Percentiles rank a stretch among this genome's conserved stretches.
phyloP scores from a whole-genome alignment of 129 eudicot species.

The Lonicera japonica region DNA sequence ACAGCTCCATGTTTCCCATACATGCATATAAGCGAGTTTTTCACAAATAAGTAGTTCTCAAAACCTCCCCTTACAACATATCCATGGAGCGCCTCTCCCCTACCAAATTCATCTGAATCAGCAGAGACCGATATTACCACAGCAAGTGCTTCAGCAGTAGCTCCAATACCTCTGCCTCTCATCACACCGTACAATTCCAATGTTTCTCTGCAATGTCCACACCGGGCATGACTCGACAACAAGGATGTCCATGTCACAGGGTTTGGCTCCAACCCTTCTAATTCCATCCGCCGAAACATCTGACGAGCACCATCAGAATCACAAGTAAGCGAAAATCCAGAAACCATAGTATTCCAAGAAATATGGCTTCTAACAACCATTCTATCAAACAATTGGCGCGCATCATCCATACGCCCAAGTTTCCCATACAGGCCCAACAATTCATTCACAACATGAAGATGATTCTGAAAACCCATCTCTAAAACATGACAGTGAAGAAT shows the following conservation, averaged over 20 bases:
- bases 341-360: constrained; percentile 72
- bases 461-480: constrained; percentile 30
- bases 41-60: constrained; percentile 43
- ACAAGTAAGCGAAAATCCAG: constrained; percentile 39
- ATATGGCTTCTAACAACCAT: constrained; percentile 45
- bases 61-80: constrained; percentile 43
- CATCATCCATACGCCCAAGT: constrained; percentile 41
- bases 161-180: constrained; percentile 34
- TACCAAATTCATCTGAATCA: constrained; percentile 18
- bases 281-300: constrained; percentile 49
- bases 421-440: constrained; percentile 54
- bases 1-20: constrained; percentile 53
- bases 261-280: constrained; percentile 60
- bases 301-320: constrained; percentile 40
- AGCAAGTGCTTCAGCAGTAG: constrained; percentile 58
- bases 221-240: constrained; percentile 65
- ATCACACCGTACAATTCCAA: constrained; percentile 45
- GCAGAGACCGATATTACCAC: constrained; percentile 60
- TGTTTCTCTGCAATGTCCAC: constrained; percentile 33
- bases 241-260: constrained; percentile 79
- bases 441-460: constrained; percentile 55
- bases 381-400: constrained; percentile 48
- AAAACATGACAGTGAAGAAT: constrained; percentile 53
- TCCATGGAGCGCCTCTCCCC: constrained; percentile 53
- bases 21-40: constrained; percentile 57